These are phyloP conservation scores for Adenanthera pavonina DNA, from an alignment of 306 rosid genomes.

Conservation along the genomic window DNA sequence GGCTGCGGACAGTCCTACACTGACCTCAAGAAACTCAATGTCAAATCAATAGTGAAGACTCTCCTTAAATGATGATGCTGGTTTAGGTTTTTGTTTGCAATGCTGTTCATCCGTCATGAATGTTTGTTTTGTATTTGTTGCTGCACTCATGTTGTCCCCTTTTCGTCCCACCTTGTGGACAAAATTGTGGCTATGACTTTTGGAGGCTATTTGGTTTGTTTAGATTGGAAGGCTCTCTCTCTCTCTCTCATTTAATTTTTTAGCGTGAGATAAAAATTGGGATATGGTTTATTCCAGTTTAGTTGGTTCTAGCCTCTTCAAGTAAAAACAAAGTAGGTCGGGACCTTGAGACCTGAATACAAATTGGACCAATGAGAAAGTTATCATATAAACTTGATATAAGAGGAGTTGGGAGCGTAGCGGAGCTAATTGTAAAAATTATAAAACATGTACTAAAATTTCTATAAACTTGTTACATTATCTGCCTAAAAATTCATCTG, in stretches of 20 bases:
- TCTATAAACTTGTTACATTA: too few species aligned
- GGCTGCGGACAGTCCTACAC: conserved; percentile 99
- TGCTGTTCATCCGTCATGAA: conserved; percentile 35
- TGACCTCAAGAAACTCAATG: conserved; percentile 95
- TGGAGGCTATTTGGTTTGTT: conserved; percentile 41
- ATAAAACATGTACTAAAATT: too few species aligned
- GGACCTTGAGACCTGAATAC: too few species aligned
- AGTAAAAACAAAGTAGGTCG: too few species aligned
- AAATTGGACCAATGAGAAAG: too few species aligned
- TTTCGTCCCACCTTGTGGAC: conserved; percentile 33
- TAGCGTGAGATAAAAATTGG: too few species aligned
- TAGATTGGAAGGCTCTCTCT: background rate
- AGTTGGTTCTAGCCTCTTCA: too few species aligned
- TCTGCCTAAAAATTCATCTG: too few species aligned
- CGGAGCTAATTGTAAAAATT: too few species aligned
- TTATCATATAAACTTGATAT: too few species aligned
- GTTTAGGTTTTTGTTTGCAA: background rate
- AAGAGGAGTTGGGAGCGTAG: too few species aligned
- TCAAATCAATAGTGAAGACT: conserved; percentile 88
- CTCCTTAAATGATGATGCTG: conserved; percentile 68
- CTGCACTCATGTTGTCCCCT: conserved; percentile 32
- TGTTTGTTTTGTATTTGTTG: conserved; percentile 44
- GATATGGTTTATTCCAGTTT: too few species aligned
- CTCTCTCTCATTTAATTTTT: background rate
- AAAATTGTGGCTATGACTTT: conserved; percentile 42